A percentile compares a stretch with the other conserved stretches of the same genome.
phyloP scores from a whole-genome alignment of 2,329 filamentous ascomycete genomes.

The Parafenestella ontariensis region DNA sequence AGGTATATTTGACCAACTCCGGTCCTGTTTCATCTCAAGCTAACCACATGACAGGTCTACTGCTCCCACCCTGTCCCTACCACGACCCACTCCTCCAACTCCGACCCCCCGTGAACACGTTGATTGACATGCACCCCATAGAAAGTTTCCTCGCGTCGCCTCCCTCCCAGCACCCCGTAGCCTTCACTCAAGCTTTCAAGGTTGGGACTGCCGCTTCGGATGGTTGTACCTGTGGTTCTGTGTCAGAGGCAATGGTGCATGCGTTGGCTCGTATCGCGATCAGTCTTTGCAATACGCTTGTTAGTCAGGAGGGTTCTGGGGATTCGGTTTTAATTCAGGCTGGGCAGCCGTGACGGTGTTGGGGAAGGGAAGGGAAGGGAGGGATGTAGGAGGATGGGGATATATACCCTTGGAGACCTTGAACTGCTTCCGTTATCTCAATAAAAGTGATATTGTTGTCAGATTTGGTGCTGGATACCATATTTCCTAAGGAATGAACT shows the following conservation, averaged over 20 bases:
- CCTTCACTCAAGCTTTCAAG: not conserved
- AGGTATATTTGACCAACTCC: not conserved
- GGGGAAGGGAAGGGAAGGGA: not conserved
- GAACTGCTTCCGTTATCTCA: not conserved
- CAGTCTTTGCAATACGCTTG: not conserved
- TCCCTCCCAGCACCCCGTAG: constrained; percentile 3
- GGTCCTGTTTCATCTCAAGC: not conserved
- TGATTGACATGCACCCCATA: constrained; percentile 5
- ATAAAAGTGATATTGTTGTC: not conserved
- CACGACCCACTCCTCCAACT: constrained; percentile 2
- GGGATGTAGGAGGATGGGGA: not conserved
- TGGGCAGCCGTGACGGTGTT: not conserved
- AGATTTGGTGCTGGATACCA: too few species aligned
- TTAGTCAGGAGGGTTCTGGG: not conserved
- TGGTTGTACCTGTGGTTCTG: constrained; percentile 6
- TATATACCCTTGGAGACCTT: not conserved
- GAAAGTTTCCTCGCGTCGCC: constrained; percentile 4
- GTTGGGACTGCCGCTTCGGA: constrained; percentile 8
- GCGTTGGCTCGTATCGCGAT: not conserved
- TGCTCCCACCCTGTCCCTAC: not conserved
- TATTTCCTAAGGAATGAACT: too few species aligned
- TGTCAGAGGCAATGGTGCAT: not conserved
- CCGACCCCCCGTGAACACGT: not conserved
- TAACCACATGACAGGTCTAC: not conserved
- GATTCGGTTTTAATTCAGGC: not conserved